Percentiles rank a stretch among this genome's conserved stretches.
Evolutionary conservation across 1,284 basidiomycete species (phyloP).

Genomic region (Boletus semigastroideus): DNA sequence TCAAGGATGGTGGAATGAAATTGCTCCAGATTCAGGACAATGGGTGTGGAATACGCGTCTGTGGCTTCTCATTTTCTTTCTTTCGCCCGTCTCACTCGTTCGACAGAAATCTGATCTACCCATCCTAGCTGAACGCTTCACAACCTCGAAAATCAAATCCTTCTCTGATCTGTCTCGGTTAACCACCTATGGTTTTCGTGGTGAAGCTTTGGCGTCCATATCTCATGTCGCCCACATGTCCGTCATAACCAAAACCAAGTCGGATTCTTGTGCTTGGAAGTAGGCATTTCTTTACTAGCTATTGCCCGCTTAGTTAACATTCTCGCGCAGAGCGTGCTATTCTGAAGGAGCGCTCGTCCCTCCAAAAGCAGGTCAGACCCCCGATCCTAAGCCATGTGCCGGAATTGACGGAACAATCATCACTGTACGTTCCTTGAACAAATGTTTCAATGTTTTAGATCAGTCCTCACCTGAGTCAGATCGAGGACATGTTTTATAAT

Average conservation of each 20-base stretch:
- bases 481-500: conserved; percentile 96
- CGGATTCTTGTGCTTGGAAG: conserved; percentile 88
- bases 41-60: conserved; percentile 87
- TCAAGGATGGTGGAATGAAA: conserved; percentile 97
- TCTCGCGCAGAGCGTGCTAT: conserved; percentile 67
- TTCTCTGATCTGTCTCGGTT: conserved; percentile 89
- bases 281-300: conserved; percentile 37
- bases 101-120: conserved; percentile 73
- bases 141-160: conserved; percentile 88
- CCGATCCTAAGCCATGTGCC: conserved; percentile 86
- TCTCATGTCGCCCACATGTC: conserved; percentile 91
- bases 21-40: conserved; percentile 96
- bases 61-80: neutral
- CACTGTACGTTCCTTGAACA: conserved; percentile 49
- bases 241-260: conserved; percentile 86
- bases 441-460: neutral
- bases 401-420: conserved; percentile 95
- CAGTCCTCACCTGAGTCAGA: conserved; percentile 45
- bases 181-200: conserved; percentile 94
- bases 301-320: neutral
- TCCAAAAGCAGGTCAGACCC: conserved; percentile 62
- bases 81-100: neutral
- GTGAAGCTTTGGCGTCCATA: conserved; percentile 96
- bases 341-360: conserved; percentile 72
- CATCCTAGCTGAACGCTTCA: conserved; percentile 92